Evolutionary conservation across 1,284 basidiomycete species (phyloP).

Genomic region (Ceratobasidium sp.): DNA sequence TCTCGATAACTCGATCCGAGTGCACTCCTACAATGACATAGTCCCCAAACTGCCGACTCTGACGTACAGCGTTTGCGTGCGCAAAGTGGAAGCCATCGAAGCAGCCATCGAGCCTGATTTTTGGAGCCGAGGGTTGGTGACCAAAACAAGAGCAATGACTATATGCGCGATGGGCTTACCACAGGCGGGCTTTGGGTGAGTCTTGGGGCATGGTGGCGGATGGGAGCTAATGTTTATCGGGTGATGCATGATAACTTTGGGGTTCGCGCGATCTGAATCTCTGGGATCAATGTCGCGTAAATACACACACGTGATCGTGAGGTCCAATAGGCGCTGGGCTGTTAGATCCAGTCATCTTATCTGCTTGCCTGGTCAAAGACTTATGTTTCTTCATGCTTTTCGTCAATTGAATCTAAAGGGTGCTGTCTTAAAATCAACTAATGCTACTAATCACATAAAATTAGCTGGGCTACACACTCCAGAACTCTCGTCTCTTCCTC

Average conservation of each 20-base stretch:
- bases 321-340: background rate
- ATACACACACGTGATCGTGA: conserved; percentile 33
- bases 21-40: conserved; percentile 50
- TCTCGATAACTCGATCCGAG: conserved; percentile 51
- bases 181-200: conserved; percentile 38
- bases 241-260: conserved; percentile 30
- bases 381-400: conserved; percentile 10
- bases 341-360: background rate
- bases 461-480: background rate
- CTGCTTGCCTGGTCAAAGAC: background rate
- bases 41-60: conserved; percentile 46
- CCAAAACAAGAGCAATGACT: background rate
- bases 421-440: background rate
- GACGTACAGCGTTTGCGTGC: conserved; percentile 49
- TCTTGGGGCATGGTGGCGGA: conserved; percentile 29
- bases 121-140: conserved; percentile 12
- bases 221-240: conserved; percentile 39
- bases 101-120: conserved; percentile 49
- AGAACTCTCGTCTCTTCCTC: conserved; percentile 29
- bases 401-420: background rate
- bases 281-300: conserved; percentile 30
- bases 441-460: conserved; percentile 2
- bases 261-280: conserved; percentile 36
- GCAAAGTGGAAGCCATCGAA: conserved; percentile 51
- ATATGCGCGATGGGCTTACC: conserved; percentile 31